These are phyloP conservation scores for Blastocladiella britannica DNA, from an alignment of 192 early-diverging fungal genomes.

Conservation along the genomic window DNA sequence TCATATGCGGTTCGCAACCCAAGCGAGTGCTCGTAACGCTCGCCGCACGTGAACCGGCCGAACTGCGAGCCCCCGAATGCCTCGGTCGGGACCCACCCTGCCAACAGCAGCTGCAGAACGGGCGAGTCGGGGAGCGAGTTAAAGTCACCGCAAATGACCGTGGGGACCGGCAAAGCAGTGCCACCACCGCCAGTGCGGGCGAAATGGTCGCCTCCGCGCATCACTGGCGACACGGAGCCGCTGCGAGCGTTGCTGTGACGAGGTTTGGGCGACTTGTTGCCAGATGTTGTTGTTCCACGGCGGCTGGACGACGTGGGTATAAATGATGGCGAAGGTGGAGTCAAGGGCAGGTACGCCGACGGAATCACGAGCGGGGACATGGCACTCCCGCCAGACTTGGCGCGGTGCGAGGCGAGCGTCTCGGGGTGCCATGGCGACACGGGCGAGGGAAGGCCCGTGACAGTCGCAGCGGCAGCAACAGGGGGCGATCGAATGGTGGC, in stretches of 20 bases:
- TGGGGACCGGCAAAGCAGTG: background rate
- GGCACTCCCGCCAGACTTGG: too few relatives aligned
- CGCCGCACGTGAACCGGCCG: slow-evolving; percentile 3
- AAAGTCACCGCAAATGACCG: slow-evolving; percentile 3
- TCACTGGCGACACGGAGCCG: background rate
- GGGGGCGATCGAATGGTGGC: background rate
- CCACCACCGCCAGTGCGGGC: too few relatives aligned
- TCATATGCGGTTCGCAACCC: background rate
- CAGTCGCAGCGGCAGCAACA: too few relatives aligned
- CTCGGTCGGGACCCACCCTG: background rate
- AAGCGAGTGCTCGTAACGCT: background rate
- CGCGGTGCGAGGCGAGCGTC: background rate
- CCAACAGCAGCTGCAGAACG: background rate
- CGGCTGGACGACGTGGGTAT: too few relatives aligned
- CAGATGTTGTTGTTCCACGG: too few relatives aligned
- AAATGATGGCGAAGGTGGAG: too few relatives aligned
- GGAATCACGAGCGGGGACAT: too few relatives aligned
- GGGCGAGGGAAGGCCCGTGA: too few relatives aligned
- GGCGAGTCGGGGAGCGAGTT: slow-evolving; percentile 1
- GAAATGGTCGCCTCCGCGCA: too few relatives aligned
- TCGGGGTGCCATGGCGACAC: too few relatives aligned
- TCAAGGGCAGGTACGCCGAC: background rate
- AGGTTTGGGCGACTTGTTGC: too few relatives aligned
- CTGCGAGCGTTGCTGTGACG: too few relatives aligned
- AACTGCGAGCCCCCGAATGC: slow-evolving; percentile 3